phyloP scores from a whole-genome alignment of 1,139 yeast species.

The Sugiyamaella sp. region DNA sequence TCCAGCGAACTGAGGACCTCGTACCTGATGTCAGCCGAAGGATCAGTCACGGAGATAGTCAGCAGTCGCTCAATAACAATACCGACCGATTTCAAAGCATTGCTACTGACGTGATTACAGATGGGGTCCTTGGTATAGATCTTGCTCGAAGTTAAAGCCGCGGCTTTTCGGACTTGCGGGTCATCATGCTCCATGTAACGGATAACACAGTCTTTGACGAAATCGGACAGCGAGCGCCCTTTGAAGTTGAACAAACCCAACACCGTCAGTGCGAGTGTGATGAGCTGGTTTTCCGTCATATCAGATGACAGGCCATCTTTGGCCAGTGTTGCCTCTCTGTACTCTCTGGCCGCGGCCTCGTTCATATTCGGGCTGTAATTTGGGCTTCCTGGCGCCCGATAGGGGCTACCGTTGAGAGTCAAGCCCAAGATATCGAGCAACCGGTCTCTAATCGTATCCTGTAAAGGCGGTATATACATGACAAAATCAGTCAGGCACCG shows the following conservation, averaged over 20 bases:
- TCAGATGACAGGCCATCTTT: conserved; percentile 55
- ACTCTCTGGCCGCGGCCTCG: conserved; percentile 69
- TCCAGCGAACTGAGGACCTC: conserved; percentile 77
- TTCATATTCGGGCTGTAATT: conserved; percentile 60
- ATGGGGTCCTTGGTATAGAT: conserved; percentile 83
- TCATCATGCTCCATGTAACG: conserved; percentile 79
- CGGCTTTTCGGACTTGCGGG: conserved; percentile 78
- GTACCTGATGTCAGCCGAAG: conserved; percentile 77
- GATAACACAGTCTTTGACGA: conserved; percentile 81
- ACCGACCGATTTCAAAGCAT: conserved; percentile 81
- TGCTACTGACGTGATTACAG: conserved; percentile 80
- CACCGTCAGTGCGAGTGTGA: conserved; percentile 72
- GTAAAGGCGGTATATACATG: conserved; percentile 77
- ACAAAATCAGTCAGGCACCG: conserved; percentile 70
- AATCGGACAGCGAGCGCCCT: conserved; percentile 77
- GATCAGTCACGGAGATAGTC: conserved; percentile 88
- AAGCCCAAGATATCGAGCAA: conserved; percentile 71
- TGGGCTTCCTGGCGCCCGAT: conserved; percentile 89
- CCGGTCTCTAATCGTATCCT: conserved; percentile 69
- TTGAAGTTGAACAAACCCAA: conserved; percentile 74
- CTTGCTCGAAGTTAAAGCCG: conserved; percentile 81
- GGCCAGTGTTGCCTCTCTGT: conserved; percentile 70
- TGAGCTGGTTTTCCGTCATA: conserved; percentile 52
- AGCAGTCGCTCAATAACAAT: conserved; percentile 81
- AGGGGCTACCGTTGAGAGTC: conserved; percentile 80